Base-by-base conservation (phyloP, 2,329 filamentous ascomycete species). In the Eutypella sp. region DNA sequence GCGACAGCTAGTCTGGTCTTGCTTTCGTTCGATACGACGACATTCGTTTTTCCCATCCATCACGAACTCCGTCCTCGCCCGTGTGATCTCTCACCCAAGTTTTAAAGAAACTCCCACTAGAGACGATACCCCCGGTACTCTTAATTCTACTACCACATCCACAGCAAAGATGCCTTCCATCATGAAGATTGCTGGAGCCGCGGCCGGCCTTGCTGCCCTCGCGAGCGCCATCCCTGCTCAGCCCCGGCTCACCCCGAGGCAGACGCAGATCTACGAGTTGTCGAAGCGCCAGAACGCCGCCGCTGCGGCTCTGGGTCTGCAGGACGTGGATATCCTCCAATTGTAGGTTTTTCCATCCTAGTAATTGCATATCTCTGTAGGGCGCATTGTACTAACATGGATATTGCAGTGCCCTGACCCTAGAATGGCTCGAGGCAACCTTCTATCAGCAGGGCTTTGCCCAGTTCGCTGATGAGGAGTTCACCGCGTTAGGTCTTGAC, bases 371-470 rank as follows among this genome's bases (percentile, higher is more conserved):
- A 10, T 20, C 19, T 31, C 13, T 3, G 18, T 42, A 39, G 25
- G 44, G 15, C 11, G 11, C 31, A 54, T 52, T 45, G 49, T 55
- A 45, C 47, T 52, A 55, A 56, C 46, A 38, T 13, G 15, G 31
- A 36, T 27, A 44, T 16, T 16, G 23, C 51, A 85, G 81, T 60
- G 85, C 85, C 51, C 71, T 88, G 46, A 88, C 85, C 5, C 74
- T 88, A 39, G 86, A 90, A 67, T 82, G 85, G 67, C 82, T 89
- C 57, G 86, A 89, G 69, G 74, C 81, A 20, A 72, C 75, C 45
- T 89, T 88, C 67, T 89, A 90, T 73, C 73, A 78, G 56, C 74
- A 85, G 60, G 85, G 84, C 31, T 86, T 89, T 60, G 73, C 74
- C 51, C 76, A 80, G 64, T 87, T 89, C 68, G 73, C 79, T 22